A percentile compares a stretch with the other conserved stretches of the same genome.
These are phyloP conservation scores for Tephrocybe sp. DNA, from an alignment of 768 basidiomycete genomes.

Conservation along the genomic window DNA sequence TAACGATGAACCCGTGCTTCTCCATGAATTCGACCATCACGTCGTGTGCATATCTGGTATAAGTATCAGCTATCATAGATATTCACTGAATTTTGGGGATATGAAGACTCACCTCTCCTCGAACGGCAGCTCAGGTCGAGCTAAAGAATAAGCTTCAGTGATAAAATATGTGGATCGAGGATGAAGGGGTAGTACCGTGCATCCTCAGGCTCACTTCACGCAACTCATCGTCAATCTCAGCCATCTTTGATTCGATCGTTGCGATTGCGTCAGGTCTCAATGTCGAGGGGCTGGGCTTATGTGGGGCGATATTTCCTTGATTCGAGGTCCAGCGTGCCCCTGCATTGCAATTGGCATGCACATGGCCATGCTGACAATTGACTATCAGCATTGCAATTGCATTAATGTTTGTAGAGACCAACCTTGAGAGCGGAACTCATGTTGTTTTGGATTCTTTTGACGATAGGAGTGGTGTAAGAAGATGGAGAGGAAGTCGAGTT, in stretches of 20 bases:
- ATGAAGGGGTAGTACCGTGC: slow-evolving; percentile 47
- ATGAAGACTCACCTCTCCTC: slow-evolving; percentile 51
- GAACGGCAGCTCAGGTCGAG: slow-evolving; percentile 64
- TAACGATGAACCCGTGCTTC: slow-evolving; percentile 66
- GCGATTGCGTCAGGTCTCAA: too few species aligned
- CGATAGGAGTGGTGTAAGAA: too few species aligned
- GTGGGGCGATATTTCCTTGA: too few species aligned
- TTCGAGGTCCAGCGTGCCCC: too few species aligned
- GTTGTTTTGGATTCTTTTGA: too few species aligned
- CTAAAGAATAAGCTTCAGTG: slow-evolving; percentile 26
- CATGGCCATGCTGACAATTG: too few species aligned
- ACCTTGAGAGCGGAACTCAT: too few species aligned
- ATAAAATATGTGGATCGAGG: not conserved
- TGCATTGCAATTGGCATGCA: too few species aligned
- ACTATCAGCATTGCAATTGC: too few species aligned
- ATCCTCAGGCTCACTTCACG: slow-evolving; percentile 68
- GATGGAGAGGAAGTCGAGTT: too few species aligned
- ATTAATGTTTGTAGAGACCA: too few species aligned
- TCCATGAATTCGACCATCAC: slow-evolving; percentile 65
- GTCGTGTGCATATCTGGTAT: slow-evolving; percentile 67
- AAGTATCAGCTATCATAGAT: slow-evolving; percentile 4
- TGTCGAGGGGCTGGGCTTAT: too few species aligned
- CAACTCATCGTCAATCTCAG: slow-evolving; percentile 49
- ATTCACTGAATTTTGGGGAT: not conserved
- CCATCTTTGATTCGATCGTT: slow-evolving; percentile 55